Evolutionary conservation across 2,329 filamentous ascomycete genomes (phyloP).

Genomic region (Allantophomopsis lycopodina): DNA sequence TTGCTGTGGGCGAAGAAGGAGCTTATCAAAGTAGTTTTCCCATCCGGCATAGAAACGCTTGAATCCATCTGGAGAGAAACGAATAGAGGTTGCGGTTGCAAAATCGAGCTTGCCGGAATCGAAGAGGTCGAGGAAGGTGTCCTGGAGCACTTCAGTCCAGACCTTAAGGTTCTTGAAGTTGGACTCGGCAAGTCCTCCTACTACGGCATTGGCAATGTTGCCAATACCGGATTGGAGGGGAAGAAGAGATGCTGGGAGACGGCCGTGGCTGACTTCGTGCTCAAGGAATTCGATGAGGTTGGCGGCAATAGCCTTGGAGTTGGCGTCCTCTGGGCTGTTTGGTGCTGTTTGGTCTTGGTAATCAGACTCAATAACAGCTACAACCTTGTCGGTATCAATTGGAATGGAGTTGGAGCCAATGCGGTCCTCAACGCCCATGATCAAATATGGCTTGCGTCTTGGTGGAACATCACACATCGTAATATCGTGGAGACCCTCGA

Average conservation of each 20-base stretch:
- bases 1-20: slow-evolving; percentile 76
- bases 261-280: slow-evolving; percentile 68
- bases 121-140: slow-evolving; percentile 86
- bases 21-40: slow-evolving; percentile 67
- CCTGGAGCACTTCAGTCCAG: slow-evolving; percentile 88
- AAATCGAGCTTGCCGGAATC: slow-evolving; percentile 81
- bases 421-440: slow-evolving; percentile 75
- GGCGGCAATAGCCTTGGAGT: slow-evolving; percentile 56
- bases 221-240: slow-evolving; percentile 82
- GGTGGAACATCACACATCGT: slow-evolving; percentile 79
- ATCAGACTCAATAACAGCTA: slow-evolving; percentile 74
- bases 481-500: slow-evolving; percentile 84
- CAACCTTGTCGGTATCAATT: slow-evolving; percentile 70
- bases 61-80: slow-evolving; percentile 85
- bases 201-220: slow-evolving; percentile 86
- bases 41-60: slow-evolving; percentile 81
- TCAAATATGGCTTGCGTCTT: slow-evolving; percentile 68
- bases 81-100: slow-evolving; percentile 78
- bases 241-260: slow-evolving; percentile 63
- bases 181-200: slow-evolving; percentile 67
- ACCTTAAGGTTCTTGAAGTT: slow-evolving; percentile 82
- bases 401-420: slow-evolving; percentile 76
- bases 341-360: slow-evolving; percentile 61
- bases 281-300: slow-evolving; percentile 79
- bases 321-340: slow-evolving; percentile 64